Conservation (phyloP, 345 rosid genomes). For the Abelmoschus esculentus region DNA sequence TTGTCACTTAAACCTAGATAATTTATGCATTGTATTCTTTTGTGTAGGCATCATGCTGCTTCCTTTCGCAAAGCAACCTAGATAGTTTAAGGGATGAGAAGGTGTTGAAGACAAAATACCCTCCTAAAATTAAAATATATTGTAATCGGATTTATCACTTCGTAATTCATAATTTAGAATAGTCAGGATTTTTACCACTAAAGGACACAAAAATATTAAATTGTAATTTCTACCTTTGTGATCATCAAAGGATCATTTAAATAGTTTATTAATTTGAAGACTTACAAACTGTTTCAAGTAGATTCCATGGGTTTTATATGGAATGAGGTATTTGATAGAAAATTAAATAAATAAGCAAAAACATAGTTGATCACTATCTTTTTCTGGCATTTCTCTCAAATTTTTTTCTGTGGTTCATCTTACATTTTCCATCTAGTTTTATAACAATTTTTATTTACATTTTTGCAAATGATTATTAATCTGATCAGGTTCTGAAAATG, state of each 20-base stretch:
- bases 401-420: too few relatives aligned
- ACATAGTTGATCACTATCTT: too few relatives aligned
- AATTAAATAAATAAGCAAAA: too few relatives aligned
- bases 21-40: not conserved
- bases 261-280: not conserved
- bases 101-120: not conserved
- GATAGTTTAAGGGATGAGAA: not conserved
- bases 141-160: not conserved
- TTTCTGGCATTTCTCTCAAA: not conserved
- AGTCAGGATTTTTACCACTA: not conserved
- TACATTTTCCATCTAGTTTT: not conserved
- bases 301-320: not conserved
- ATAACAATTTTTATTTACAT: too few relatives aligned
- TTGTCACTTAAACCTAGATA: not conserved
- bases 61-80: not conserved
- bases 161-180: too few relatives aligned
- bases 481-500: too few relatives aligned
- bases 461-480: too few relatives aligned
- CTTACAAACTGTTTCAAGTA: not conserved
- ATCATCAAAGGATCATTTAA: too few relatives aligned
- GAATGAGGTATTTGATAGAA: not conserved
- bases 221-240: too few relatives aligned
- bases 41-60: not conserved
- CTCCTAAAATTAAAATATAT: not conserved
- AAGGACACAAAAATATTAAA: not conserved